Conservation (phyloP, 169 alveolate genomes). For the Plasmodium fragile region DNA sequence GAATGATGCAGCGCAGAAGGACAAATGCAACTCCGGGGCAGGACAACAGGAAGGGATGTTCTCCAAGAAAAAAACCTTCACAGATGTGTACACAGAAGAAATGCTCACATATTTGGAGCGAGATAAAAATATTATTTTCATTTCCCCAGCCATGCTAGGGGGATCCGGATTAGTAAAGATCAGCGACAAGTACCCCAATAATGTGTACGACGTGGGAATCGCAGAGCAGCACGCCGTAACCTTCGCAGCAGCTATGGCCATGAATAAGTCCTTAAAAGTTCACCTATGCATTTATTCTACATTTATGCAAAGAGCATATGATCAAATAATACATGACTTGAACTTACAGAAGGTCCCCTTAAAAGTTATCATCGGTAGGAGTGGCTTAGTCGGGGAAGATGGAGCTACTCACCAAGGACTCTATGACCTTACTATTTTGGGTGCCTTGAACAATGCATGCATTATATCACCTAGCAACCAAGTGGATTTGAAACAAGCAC, state of each 20-base stretch:
- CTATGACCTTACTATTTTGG: constrained; percentile 87
- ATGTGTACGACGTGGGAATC: constrained; percentile 92
- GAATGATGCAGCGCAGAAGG: neutral
- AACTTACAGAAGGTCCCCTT: constrained; percentile 87
- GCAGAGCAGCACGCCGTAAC: constrained; percentile 94
- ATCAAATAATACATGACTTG: constrained; percentile 89
- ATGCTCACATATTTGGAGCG: constrained; percentile 82
- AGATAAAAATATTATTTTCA: constrained; percentile 78
- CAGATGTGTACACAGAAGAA: constrained; percentile 82
- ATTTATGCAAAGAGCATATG: constrained; percentile 91
- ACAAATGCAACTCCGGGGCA: neutral
- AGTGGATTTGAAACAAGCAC: constrained; percentile 77
- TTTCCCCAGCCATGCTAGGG: constrained; percentile 92
- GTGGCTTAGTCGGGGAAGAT: constrained; percentile 91
- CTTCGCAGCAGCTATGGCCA: constrained; percentile 90
- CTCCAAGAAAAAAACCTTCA: constrained; percentile 69
- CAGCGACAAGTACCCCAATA: constrained; percentile 81
- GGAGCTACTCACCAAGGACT: constrained; percentile 93
- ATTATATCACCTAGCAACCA: constrained; percentile 88
- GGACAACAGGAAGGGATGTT: constrained; percentile 12
- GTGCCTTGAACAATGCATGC: constrained; percentile 85
- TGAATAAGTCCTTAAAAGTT: constrained; percentile 84
- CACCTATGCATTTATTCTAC: constrained; percentile 89
- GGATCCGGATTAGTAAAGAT: constrained; percentile 87
- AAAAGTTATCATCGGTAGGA: constrained; percentile 84